A percentile compares a stretch with the other conserved stretches of the same genome.
phyloP scores from a whole-genome alignment of 2,329 filamentous ascomycete species.

The Orbilia quercus region DNA sequence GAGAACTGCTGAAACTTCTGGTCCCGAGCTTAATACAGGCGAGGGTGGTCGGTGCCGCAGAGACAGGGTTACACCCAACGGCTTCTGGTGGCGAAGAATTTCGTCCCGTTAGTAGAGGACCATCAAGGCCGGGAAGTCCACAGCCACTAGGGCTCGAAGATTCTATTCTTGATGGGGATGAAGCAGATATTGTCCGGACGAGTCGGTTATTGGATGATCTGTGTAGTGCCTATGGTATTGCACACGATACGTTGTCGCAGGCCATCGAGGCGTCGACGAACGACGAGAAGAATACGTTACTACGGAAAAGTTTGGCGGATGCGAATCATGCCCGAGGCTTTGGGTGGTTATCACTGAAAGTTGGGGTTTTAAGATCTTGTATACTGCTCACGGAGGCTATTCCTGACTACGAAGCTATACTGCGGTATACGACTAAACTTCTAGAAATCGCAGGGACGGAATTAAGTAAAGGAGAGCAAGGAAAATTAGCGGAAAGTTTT shows the following conservation, averaged over 20 bases:
- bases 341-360: slow-evolving; percentile 82
- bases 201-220: slow-evolving; percentile 72
- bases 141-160: slow-evolving; percentile 60
- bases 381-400: slow-evolving; percentile 94
- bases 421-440: slow-evolving; percentile 85
- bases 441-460: slow-evolving; percentile 82
- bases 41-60: slow-evolving; percentile 90
- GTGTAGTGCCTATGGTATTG: slow-evolving; percentile 74
- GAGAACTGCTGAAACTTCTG: slow-evolving; percentile 83
- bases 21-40: slow-evolving; percentile 89
- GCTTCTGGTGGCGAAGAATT: slow-evolving; percentile 71
- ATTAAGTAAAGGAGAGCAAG: slow-evolving; percentile 83
- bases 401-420: slow-evolving; percentile 89
- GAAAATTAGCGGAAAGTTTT: slow-evolving; percentile 84
- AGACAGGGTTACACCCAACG: slow-evolving; percentile 93
- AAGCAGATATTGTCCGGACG: slow-evolving; percentile 73
- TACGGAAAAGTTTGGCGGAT: slow-evolving; percentile 63
- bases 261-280: slow-evolving; percentile 24
- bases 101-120: slow-evolving; percentile 71
- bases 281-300: slow-evolving; percentile 65
- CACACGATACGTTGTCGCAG: slow-evolving; percentile 60
- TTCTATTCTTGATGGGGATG: slow-evolving; percentile 72
- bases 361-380: slow-evolving; percentile 87
- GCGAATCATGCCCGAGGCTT: slow-evolving; percentile 65
- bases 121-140: slow-evolving; percentile 65